Base-by-base conservation (phyloP, 805 yeast genomes). In the Grigorovia humatica region DNA sequence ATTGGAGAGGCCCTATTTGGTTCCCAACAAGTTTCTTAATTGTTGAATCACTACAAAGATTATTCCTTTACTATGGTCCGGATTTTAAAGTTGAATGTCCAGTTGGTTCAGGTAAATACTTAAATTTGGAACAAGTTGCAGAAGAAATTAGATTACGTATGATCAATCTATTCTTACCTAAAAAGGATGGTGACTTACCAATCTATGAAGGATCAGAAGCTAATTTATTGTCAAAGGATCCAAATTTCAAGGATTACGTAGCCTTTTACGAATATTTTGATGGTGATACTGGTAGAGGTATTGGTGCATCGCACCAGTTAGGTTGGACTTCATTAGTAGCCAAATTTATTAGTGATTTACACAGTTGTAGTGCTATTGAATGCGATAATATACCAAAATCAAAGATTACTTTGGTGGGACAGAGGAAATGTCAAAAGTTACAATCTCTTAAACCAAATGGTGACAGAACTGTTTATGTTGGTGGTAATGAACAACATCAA, bases 1-100 rank as follows among this genome's bases (percentile, higher is more conserved):
- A 89, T 69, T 89, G 97, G 97, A 78, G 97, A 67, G 97, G 97
- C 2, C 96, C 97, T 15, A 88, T 89, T 59, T 89, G 97, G 97
- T 88, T 89, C 75, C 96, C 97, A 19, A 87, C 87, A 12, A 89
- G 85, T 62, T 89, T 89, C 67, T 72, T 89, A 55, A 71, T 89
- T 43, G 87, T 89, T 52, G 97, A 89, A 71, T 81, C 96, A 0
- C 73, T 89, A 59, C 93, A 89, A 69, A 76, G 96, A 60, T 88
- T 88, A 67, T 88, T 83, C 67, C 72, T 89, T 62, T 89, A 88
- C 72, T 89, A 88, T 66, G 97, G 97, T 12, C 81, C 90, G 29
- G 83, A 77, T 49, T 78, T 89, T 63, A 85, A 85, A 67, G 85
- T 90, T 48, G 93, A 88, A 68, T 87, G 90, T 67, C 96, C 96